Evolutionary conservation across 148 eudicot species (phyloP).

Genomic region (Selenicereus undatus): DNA sequence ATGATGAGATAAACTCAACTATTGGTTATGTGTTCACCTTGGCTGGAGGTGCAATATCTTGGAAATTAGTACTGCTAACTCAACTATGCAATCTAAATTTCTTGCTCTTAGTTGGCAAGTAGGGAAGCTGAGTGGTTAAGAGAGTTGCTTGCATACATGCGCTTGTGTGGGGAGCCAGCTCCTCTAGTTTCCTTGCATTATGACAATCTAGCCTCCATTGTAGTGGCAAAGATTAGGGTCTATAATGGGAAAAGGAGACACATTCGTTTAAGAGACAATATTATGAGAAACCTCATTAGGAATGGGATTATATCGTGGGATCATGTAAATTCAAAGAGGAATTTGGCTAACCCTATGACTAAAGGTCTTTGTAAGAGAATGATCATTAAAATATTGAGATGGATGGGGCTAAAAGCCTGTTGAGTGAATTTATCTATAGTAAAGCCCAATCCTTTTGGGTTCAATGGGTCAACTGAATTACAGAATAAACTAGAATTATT

Average conservation of each 20-base stretch:
- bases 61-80: neutral
- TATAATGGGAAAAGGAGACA: neutral
- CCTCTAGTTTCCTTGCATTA: neutral
- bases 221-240: neutral
- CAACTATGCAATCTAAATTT: neutral
- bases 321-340: no score
- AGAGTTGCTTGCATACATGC: neutral
- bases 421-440: no score
- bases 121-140: neutral
- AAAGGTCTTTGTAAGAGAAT: no score
- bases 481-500: no score
- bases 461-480: no score
- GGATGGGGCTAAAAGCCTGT: no score
- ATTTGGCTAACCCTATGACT: no score
- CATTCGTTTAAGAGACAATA: neutral
- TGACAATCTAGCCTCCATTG: neutral
- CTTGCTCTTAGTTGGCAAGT: neutral
- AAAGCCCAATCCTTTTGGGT: no score
- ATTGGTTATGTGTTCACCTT: neutral
- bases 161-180: neutral
- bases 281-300: neutral
- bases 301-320: neutral
- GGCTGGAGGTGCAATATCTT: no score
- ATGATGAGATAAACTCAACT: neutral
- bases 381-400: no score